Percentiles rank a stretch among this genome's conserved stretches.
phyloP scores from a whole-genome alignment of 2,329 filamentous ascomycete genomes.

The Cercospora sp. region DNA sequence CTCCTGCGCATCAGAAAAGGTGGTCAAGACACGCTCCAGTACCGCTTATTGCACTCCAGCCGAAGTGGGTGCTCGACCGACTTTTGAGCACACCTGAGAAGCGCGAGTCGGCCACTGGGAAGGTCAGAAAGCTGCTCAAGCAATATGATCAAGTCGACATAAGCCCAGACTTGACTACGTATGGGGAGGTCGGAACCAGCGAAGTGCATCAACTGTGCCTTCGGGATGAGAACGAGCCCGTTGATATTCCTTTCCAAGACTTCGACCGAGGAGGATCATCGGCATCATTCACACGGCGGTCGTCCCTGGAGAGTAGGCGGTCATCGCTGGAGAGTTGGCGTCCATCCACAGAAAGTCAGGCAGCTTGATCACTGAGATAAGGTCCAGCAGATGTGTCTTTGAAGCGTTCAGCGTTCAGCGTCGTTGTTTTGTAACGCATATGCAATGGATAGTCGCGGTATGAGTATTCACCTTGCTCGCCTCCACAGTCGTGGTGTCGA shows the following conservation, averaged over 20 bases:
- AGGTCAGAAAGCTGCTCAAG: conserved; percentile 25
- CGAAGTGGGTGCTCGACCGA: conserved; percentile 28
- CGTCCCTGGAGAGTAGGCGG: conserved; percentile 9
- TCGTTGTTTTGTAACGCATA: background rate
- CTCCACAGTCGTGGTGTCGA: background rate
- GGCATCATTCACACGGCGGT: conserved; percentile 12
- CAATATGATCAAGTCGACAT: conserved; percentile 26
- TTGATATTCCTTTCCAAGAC: conserved; percentile 24
- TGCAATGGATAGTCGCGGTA: no score
- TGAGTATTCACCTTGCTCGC: background rate
- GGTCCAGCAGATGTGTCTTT: background rate
- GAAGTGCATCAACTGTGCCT: conserved; percentile 27
- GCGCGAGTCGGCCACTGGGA: conserved; percentile 22
- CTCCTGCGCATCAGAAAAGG: conserved; percentile 25
- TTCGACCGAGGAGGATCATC: conserved; percentile 24
- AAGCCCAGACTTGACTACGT: conserved; percentile 24
- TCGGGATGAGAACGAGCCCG: conserved; percentile 24
- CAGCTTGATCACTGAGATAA: background rate
- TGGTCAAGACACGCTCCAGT: conserved; percentile 27
- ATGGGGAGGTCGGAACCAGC: conserved; percentile 22
- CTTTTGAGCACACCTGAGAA: conserved; percentile 26
- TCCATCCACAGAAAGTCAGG: background rate
- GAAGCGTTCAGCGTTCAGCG: background rate
- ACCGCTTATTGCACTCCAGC: conserved; percentile 24
- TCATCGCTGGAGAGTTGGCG: conserved; percentile 8